These are phyloP conservation scores for Rhynchospora breviuscula DNA, from an alignment of 176 grass and related monocot species.

Conservation along the genomic window DNA sequence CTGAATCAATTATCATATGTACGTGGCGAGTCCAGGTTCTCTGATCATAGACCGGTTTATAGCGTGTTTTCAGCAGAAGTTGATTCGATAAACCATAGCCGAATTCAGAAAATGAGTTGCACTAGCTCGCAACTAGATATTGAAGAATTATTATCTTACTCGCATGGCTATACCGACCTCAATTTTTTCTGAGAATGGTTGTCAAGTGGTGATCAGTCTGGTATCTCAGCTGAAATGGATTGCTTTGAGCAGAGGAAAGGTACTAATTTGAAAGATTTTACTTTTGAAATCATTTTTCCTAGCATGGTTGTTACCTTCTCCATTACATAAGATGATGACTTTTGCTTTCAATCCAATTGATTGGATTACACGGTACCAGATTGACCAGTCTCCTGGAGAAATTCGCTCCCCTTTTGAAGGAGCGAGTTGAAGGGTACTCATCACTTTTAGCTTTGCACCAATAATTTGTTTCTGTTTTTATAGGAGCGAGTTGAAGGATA, in stretches of 20 bases:
- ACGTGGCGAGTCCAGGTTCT: conserved; percentile 86
- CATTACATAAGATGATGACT: not conserved
- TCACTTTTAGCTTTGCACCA: not conserved
- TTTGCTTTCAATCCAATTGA: not conserved
- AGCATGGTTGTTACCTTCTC: not conserved
- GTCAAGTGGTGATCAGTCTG: not conserved
- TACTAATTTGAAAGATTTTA: not conserved
- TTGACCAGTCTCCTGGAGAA: not conserved
- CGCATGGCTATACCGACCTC: conserved; percentile 76
- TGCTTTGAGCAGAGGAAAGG: not conserved
- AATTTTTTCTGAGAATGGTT: conserved; percentile 65
- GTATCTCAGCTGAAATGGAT: not conserved
- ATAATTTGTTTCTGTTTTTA: not conserved
- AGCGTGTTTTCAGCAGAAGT: conserved; percentile 86
- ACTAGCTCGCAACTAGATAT: conserved; percentile 77
- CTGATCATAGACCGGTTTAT: conserved; percentile 87
- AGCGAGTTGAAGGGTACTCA: not conserved
- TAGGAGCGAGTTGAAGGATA: no score
- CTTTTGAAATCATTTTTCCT: not conserved
- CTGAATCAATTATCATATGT: conserved; percentile 84
- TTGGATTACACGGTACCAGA: not conserved
- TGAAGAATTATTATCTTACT: conserved; percentile 76
- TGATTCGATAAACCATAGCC: conserved; percentile 84
- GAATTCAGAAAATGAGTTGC: conserved; percentile 84
- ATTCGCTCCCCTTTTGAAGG: not conserved